phyloP scores from a whole-genome alignment of 2,329 filamentous ascomycete genomes.

The Stenocarpella maydis region DNA sequence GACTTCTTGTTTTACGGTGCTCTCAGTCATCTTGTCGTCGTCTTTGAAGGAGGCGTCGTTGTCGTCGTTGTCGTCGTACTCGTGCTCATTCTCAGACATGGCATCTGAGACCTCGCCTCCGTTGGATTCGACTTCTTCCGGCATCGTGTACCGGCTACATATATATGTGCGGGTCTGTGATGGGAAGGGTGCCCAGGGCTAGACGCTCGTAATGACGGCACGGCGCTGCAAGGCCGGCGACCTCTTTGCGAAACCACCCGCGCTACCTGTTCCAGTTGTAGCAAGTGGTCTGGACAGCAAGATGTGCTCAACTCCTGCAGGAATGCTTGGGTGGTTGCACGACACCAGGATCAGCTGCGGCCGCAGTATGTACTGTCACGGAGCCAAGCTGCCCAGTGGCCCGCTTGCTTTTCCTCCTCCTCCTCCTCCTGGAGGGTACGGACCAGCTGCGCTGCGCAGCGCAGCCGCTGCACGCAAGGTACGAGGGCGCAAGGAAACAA shows the following conservation, averaged over 20 bases:
- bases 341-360: conserved; percentile 40
- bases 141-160: conserved; percentile 66
- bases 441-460: conserved; percentile 23
- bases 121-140: conserved; percentile 61
- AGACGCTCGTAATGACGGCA: conserved; percentile 41
- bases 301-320: conserved; percentile 40
- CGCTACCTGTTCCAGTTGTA: conserved; percentile 33
- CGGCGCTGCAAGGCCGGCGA: conserved; percentile 44
- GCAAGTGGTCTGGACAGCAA: conserved; percentile 31
- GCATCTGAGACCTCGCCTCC: conserved; percentile 65
- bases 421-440: conserved; percentile 21
- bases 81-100: conserved; percentile 68
- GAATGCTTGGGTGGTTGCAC: conserved; percentile 43
- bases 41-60: conserved; percentile 53
- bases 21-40: conserved; percentile 62
- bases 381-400: conserved; percentile 32
- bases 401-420: conserved; percentile 25
- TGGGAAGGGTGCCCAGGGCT: conserved; percentile 30
- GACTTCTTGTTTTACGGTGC: conserved; percentile 52
- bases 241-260: conserved; percentile 37
- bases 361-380: conserved; percentile 39
- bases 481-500: conserved; percentile 24
- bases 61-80: conserved; percentile 58
- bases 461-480: conserved; percentile 23
- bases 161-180: conserved; percentile 42